Evolutionary conservation across 2,329 filamentous ascomycete genomes (phyloP).

Genomic region (Elsinoe fawcettii): DNA sequence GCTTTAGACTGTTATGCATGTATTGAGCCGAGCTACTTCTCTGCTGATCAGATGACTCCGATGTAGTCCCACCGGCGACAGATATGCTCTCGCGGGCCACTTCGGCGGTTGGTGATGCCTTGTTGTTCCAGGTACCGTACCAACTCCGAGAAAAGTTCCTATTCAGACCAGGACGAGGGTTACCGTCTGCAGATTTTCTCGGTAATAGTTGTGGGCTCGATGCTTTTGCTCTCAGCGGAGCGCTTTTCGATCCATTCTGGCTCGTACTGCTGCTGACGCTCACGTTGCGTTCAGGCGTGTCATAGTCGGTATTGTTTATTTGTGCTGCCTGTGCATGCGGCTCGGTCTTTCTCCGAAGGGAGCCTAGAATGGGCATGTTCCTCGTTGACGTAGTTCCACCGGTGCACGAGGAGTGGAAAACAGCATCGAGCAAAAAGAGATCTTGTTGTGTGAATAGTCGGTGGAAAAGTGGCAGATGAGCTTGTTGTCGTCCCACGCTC

Average conservation of each 20-base stretch:
- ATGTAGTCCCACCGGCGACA: constrained; percentile 37
- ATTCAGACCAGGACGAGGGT: constrained; percentile 10
- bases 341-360: constrained; percentile 35
- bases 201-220: constrained; percentile 10
- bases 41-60: constrained; percentile 32
- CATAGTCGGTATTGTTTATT: constrained; percentile 16
- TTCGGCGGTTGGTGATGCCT: constrained; percentile 41
- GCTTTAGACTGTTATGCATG: constrained; percentile 18
- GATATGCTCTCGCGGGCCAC: constrained; percentile 40
- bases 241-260: constrained; percentile 1
- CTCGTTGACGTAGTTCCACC: neutral
- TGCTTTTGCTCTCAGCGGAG: constrained; percentile 13
- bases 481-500: constrained; percentile 7
- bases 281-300: neutral
- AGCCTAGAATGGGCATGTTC: constrained; percentile 17
- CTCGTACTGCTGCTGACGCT: neutral
- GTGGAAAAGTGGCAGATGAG: constrained; percentile 8
- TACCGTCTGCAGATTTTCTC: neutral
- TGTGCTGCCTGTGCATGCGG: constrained; percentile 29
- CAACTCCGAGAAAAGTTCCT: constrained; percentile 29
- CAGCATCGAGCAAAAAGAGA: neutral
- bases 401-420: neutral
- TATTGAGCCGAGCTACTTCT: constrained; percentile 19
- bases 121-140: constrained; percentile 41
- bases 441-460: neutral